These are phyloP conservation scores for Kurtzmaniella quercitrusa DNA, from an alignment of 1,139 yeast genomes.

Conservation along the genomic window DNA sequence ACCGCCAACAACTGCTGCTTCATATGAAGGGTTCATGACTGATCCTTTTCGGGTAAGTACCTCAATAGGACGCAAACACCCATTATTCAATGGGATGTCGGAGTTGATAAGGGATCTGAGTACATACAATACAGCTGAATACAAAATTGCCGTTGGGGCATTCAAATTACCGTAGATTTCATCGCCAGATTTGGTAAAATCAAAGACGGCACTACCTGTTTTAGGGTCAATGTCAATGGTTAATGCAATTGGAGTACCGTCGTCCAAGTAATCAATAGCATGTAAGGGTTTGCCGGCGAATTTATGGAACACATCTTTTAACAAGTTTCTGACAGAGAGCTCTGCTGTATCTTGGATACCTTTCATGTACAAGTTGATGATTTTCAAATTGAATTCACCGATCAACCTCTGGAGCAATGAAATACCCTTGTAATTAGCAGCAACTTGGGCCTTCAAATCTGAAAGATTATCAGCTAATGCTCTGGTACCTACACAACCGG, in stretches of 20 bases:
- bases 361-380: slow-evolving; percentile 36
- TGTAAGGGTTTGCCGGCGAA: slow-evolving; percentile 31
- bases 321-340: slow-evolving; percentile 34
- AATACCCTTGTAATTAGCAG: slow-evolving; percentile 42
- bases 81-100: slow-evolving; percentile 82
- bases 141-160: slow-evolving; percentile 62
- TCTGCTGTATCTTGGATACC: slow-evolving; percentile 44
- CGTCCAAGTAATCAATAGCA: slow-evolving; percentile 40
- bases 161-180: slow-evolving; percentile 43
- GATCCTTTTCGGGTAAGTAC: slow-evolving; percentile 66
- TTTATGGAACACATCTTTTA: slow-evolving; percentile 30
- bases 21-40: slow-evolving; percentile 63
- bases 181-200: slow-evolving; percentile 39
- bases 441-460: slow-evolving; percentile 42
- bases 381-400: slow-evolving; percentile 29
- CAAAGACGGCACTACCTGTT: slow-evolving; percentile 37
- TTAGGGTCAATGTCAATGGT: slow-evolving; percentile 29
- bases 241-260: slow-evolving; percentile 40
- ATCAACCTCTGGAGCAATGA: slow-evolving; percentile 26
- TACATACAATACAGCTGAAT: slow-evolving; percentile 78
- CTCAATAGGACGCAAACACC: slow-evolving; percentile 69
- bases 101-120: slow-evolving; percentile 69
- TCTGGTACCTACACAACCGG: slow-evolving; percentile 45
- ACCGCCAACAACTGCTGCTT: slow-evolving; percentile 87
- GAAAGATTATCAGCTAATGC: slow-evolving; percentile 38